A percentile compares a stretch with the other conserved stretches of the same genome.
phyloP scores from a whole-genome alignment of 2,329 filamentous ascomycete genomes.

The Venturia carpophila region DNA sequence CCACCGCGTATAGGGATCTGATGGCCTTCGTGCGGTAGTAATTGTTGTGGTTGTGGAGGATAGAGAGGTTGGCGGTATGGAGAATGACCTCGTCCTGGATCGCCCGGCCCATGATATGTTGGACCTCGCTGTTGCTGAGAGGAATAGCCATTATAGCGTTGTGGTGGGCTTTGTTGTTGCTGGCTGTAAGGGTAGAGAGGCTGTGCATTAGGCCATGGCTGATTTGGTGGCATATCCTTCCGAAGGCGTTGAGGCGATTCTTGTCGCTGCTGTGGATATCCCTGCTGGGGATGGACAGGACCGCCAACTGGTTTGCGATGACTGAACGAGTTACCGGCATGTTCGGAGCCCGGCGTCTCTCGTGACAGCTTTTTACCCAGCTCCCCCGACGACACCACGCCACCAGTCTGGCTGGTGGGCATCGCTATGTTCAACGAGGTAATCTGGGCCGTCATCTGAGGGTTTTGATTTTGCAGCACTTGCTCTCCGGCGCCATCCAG shows the following conservation, averaged over 20 bases:
- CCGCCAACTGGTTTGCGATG: conserved; percentile 10
- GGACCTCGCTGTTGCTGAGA: neutral
- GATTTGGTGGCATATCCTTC: conserved; percentile 1
- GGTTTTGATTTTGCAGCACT: neutral
- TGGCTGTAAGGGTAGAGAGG: conserved; percentile 1
- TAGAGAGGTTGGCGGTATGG: conserved; percentile 8
- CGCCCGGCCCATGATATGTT: neutral
- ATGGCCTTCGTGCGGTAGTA: neutral
- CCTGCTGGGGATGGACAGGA: neutral
- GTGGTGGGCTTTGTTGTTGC: neutral
- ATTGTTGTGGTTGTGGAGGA: conserved; percentile 9
- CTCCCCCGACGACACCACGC: neutral
- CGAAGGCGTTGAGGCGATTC: conserved; percentile 3
- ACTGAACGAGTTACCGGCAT: neutral
- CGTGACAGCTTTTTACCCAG: neutral
- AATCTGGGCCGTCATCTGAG: neutral
- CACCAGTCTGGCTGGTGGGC: neutral
- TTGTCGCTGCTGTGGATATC: conserved; percentile 2
- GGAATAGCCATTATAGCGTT: conserved; percentile 3
- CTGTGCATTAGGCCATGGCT: conserved; percentile 3
- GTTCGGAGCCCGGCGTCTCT: neutral
- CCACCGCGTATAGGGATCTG: neutral
- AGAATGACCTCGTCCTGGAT: conserved; percentile 5
- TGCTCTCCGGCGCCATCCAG: conserved; percentile 3
- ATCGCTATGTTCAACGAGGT: neutral